phyloP scores from a whole-genome alignment of 2,329 filamentous ascomycete genomes.

The Talaromyces sp. region DNA sequence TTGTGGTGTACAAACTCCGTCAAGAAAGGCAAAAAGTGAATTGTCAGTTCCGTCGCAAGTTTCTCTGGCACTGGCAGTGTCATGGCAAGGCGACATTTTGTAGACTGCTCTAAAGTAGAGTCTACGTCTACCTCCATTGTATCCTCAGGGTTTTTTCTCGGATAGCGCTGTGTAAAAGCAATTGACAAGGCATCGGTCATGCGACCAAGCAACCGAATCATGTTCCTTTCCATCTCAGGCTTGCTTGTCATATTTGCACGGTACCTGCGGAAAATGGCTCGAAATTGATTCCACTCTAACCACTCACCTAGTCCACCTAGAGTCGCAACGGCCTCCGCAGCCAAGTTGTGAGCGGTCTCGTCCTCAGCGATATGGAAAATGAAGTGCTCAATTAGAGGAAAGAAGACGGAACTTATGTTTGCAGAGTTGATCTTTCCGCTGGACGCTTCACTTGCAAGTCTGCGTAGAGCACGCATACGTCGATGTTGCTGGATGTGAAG shows the following conservation, averaged over 20 bases:
- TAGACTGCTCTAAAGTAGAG: constrained; percentile 26
- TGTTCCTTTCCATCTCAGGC: constrained; percentile 77
- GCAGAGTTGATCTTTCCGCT: constrained; percentile 64
- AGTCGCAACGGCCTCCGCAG: constrained; percentile 78
- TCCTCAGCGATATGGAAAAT: constrained; percentile 72
- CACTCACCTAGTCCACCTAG: constrained; percentile 71
- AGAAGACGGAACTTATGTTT: constrained; percentile 80
- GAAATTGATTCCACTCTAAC: constrained; percentile 87
- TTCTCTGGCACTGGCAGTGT: constrained; percentile 66
- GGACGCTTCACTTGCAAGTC: constrained; percentile 66
- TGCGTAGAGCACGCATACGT: constrained; percentile 76
- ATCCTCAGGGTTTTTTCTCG: constrained; percentile 13
- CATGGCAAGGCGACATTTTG: constrained; percentile 51
- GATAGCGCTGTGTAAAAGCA: constrained; percentile 40
- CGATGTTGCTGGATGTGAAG: constrained; percentile 84
- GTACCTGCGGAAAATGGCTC: constrained; percentile 77
- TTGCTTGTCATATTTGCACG: constrained; percentile 76
- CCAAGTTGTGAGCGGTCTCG: constrained; percentile 71
- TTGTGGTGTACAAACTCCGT: constrained; percentile 88
- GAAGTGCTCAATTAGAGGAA: constrained; percentile 91
- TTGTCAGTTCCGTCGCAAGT: constrained; percentile 66
- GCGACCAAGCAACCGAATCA: constrained; percentile 75
- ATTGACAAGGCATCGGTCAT: constrained; percentile 71
- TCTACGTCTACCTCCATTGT: constrained; percentile 9
- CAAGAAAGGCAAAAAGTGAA: constrained; percentile 72